phyloP scores from a whole-genome alignment of 73 alveolate species.

The Paramecium biaurelia region DNA sequence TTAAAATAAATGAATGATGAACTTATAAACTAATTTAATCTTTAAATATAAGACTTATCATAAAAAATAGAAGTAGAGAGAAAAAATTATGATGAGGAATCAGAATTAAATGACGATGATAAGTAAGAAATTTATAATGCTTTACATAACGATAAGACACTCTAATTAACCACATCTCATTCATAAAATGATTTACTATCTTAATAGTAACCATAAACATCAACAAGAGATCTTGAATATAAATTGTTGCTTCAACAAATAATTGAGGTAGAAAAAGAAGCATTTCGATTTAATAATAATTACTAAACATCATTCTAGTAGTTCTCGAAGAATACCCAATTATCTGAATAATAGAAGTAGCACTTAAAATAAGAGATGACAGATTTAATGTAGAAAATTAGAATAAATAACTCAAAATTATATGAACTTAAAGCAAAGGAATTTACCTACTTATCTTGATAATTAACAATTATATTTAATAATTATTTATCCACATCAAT shows the following conservation, averaged over 20 bases:
- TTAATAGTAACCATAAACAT: not conserved
- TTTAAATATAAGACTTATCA: not conserved
- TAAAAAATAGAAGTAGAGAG: not conserved
- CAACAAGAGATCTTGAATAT: not conserved
- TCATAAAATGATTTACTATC: not conserved
- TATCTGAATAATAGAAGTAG: not conserved
- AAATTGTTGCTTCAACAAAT: not conserved
- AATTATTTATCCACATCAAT: not conserved
- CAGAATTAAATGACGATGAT: not conserved
- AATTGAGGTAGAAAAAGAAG: not conserved
- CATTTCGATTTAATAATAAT: not conserved
- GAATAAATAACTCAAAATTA: not conserved
- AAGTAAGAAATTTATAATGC: conserved; percentile 2
- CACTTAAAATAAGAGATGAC: not conserved
- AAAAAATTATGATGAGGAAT: not conserved
- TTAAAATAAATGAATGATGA: not conserved
- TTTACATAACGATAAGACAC: not conserved
- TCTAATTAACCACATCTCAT: not conserved
- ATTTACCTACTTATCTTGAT: not conserved
- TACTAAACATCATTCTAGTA: not conserved
- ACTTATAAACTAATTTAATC: not conserved
- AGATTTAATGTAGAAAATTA: not conserved
- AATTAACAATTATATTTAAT: not conserved
- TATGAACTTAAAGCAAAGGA: not conserved
- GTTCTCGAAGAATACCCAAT: not conserved